Percentiles rank a stretch among this genome's conserved stretches.
Evolutionary conservation across 495 filamentous ascomycete species (phyloP).

Genomic region (Annulohypoxylon nitens): DNA sequence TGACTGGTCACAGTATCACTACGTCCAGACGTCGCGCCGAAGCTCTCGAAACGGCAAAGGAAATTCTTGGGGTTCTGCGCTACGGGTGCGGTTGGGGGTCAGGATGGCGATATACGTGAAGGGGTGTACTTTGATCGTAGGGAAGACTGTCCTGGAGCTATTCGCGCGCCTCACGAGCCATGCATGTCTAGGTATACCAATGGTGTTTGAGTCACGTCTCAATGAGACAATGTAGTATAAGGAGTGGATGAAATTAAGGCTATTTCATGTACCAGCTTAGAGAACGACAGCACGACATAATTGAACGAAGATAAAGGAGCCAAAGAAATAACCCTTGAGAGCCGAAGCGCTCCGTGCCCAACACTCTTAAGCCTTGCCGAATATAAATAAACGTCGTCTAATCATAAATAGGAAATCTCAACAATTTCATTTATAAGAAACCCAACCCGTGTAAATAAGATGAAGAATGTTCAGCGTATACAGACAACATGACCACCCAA

Average conservation of each 20-base stretch:
- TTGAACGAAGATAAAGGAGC: background rate
- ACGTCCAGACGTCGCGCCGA: constrained; percentile 9
- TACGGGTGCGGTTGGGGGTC: constrained; percentile 1
- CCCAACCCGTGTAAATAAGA: background rate
- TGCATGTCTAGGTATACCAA: background rate
- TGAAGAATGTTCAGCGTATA: background rate
- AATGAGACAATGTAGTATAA: background rate
- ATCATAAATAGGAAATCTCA: background rate
- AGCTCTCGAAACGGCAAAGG: background rate
- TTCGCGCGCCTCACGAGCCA: background rate
- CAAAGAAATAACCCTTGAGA: background rate
- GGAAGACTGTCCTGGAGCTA: background rate
- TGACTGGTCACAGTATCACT: background rate
- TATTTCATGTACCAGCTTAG: background rate
- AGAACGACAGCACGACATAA: background rate
- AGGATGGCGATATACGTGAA: constrained; percentile 12
- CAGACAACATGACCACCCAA: background rate
- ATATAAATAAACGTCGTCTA: background rate
- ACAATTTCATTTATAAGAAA: background rate
- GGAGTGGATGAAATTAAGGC: background rate
- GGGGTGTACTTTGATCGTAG: background rate
- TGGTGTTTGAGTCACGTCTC: background rate
- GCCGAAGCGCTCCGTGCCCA: background rate
- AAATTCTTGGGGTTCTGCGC: constrained; percentile 12
- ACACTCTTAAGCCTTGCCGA: background rate